Percentiles rank a stretch among this genome's conserved stretches.
phyloP scores from a whole-genome alignment of 2,329 filamentous ascomycete genomes.

The Paraphoma chrysanthemicola region DNA sequence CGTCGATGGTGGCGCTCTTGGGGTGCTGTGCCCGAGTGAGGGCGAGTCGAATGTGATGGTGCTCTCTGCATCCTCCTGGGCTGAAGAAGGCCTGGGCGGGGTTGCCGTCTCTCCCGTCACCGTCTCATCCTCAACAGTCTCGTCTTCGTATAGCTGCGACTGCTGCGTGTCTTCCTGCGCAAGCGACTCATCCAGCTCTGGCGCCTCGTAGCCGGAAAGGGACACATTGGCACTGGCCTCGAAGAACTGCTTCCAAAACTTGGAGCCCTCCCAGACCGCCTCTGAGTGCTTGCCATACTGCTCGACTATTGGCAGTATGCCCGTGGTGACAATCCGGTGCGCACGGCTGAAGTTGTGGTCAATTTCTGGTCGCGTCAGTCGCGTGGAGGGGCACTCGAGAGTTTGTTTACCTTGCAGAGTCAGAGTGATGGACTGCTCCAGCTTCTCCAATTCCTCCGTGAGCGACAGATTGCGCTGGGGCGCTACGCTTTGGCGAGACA shows the following conservation, averaged over 20 bases:
- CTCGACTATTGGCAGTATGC: constrained; percentile 90
- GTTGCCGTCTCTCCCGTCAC: constrained; percentile 54
- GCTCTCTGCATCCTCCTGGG: constrained; percentile 54
- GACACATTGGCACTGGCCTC: constrained; percentile 98
- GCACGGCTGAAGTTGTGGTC: constrained; percentile 98
- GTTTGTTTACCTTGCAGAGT: constrained; percentile 77
- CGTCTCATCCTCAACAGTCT: constrained; percentile 48
- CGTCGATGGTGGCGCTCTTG: constrained; percentile 45
- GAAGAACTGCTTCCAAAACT: constrained; percentile 99
- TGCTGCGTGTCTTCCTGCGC: constrained; percentile 52
- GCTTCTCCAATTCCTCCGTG: constrained; percentile 92
- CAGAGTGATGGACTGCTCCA: constrained; percentile 96
- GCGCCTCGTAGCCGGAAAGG: constrained; percentile 90
- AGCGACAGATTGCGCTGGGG: constrained; percentile 71
- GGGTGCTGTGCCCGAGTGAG: constrained; percentile 68
- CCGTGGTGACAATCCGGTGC: constrained; percentile 93
- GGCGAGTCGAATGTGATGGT: constrained; percentile 73
- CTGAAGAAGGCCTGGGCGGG: constrained; percentile 39
- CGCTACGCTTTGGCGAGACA: constrained; percentile 59
- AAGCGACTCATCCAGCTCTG: constrained; percentile 64
- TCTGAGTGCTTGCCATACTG: constrained; percentile 94
- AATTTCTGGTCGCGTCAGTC: constrained; percentile 71
- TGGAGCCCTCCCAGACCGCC: constrained; percentile 95
- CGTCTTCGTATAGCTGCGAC: constrained; percentile 51
- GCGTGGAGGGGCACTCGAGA: constrained; percentile 25